Base-by-base conservation (phyloP, 2,329 filamentous ascomycete species). In the Alternaria dauci region DNA sequence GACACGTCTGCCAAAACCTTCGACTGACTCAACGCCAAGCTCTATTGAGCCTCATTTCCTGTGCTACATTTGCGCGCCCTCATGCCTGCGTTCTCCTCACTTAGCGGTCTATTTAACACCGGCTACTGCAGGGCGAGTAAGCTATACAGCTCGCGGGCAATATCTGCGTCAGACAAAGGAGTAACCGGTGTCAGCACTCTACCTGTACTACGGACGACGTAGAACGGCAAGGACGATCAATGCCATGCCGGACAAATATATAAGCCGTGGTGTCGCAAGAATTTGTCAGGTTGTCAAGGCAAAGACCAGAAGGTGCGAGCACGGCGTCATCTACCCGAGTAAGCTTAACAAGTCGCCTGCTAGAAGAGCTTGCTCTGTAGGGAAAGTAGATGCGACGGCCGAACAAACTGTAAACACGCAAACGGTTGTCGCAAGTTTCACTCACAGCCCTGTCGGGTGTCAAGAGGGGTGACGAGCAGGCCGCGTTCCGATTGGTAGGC, bases 121-220 rank as follows among this genome's bases (percentile, higher is more conserved):
- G 8, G 23, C 38, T 50, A 50, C 30, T 2, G 20, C 23, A 38
- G 32, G 32, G 46, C 46, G 46, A 50, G 46, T 36, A 36, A 23
- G 36, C 46, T 25, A 11, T 30, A 12, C 41, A 42, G 16, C 26
- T 58, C 26, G n/a, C 11, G 32, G 26, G 34, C n/a, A 54, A 20
- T 36, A 28, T 25, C 50, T 28, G 23, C 34, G 25, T 47, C 43
- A 26, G 42, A 42, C 16, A 16, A 47, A 48, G 20, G 14, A 30
- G 55, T 8, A 9, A 48, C n/a, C 57, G 52, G 57, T 56, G 57
- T 59, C 50, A 59, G 52, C 57, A 51, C 39, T 32, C 32, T 54
- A 39, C 18, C 18, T 26, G 39, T 51, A 23, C 30, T 50, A 59
- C 46, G 26, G 34, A 34, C 34, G 43, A 47, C 38, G 42, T 38